Percentiles rank a stretch among this genome's conserved stretches.
Evolutionary conservation across 176 grass and related monocot genomes (phyloP).

Genomic region (Oryza rufipogon): DNA sequence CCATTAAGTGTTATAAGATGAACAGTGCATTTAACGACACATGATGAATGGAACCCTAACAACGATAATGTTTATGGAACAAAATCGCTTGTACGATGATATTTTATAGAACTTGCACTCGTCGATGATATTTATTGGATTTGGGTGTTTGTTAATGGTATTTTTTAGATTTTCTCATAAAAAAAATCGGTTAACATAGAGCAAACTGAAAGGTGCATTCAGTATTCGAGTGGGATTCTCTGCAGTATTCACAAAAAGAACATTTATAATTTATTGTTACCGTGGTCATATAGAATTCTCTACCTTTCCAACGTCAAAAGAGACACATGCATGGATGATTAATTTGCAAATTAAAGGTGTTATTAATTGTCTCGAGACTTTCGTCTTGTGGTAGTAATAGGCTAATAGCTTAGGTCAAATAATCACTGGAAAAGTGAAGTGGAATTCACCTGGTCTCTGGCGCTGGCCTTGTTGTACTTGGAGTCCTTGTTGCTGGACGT

Average conservation of each 20-base stretch:
- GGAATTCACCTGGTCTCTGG: slow-evolving; percentile 65
- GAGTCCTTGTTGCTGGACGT: slow-evolving; percentile 55
- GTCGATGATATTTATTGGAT: too few species aligned
- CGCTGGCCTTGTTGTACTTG: slow-evolving; percentile 62
- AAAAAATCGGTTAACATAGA: neutral
- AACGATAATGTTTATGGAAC: too few species aligned
- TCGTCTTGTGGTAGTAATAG: neutral
- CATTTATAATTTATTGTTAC: too few species aligned
- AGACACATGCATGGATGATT: too few species aligned
- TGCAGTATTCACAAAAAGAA: too few species aligned
- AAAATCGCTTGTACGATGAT: too few species aligned
- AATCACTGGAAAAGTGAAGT: neutral
- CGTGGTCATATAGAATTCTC: neutral
- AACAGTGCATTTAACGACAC: too few species aligned
- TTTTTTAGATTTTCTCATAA: too few species aligned
- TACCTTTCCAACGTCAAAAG: neutral
- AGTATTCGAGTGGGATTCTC: neutral
- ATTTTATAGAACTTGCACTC: too few species aligned
- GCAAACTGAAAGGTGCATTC: neutral
- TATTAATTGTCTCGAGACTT: neutral
- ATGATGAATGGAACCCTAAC: too few species aligned
- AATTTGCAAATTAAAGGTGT: neutral
- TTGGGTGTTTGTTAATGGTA: too few species aligned
- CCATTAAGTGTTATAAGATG: too few species aligned
- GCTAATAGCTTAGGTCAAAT: neutral